Conservation (phyloP, 2,329 filamentous ascomycete genomes). For the Apiospora malaysiana region DNA sequence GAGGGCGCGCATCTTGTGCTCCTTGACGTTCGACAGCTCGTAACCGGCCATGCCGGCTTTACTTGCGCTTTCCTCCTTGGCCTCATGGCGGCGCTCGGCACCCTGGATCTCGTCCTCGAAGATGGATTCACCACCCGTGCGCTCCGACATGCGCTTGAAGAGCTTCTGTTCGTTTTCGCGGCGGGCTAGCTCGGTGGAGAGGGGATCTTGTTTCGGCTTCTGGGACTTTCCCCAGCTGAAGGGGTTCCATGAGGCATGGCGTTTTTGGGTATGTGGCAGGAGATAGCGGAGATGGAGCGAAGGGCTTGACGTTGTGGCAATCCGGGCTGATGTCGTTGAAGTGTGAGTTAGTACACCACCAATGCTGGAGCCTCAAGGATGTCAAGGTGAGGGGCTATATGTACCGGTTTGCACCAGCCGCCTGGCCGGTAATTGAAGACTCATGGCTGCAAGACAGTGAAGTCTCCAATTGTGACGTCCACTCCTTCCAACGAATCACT, state of each 20-base stretch:
- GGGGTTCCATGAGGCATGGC: constrained; percentile 47
- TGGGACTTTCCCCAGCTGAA: constrained; percentile 46
- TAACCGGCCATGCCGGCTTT: constrained; percentile 26
- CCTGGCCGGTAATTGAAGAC: constrained; percentile 66
- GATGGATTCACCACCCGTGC: constrained; percentile 60
- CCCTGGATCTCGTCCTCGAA: constrained; percentile 64
- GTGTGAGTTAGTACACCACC: background rate
- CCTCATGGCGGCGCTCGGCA: constrained; percentile 29
- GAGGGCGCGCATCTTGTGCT: constrained; percentile 65
- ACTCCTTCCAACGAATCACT: constrained; percentile 13
- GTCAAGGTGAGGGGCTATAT: constrained; percentile 24
- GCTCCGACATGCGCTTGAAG: constrained; percentile 49
- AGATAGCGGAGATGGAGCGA: constrained; percentile 34
- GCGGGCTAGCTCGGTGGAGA: constrained; percentile 39
- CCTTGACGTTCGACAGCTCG: constrained; percentile 36
- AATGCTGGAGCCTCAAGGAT: background rate
- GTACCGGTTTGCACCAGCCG: constrained; percentile 66
- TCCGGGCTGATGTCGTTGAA: constrained; percentile 27
- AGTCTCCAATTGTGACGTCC: constrained; percentile 14
- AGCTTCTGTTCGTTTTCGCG: constrained; percentile 50
- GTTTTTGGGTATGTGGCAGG: constrained; percentile 41
- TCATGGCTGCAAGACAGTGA: constrained; percentile 56
- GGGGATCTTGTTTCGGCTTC: constrained; percentile 29
- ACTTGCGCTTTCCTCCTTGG: constrained; percentile 14
- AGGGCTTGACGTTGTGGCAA: constrained; percentile 30